Evolutionary conservation across 1,139 yeast species (phyloP), one percentile per base, ranked within the genome.

Genomic region (Trichomonascaceae sp.): DNA sequence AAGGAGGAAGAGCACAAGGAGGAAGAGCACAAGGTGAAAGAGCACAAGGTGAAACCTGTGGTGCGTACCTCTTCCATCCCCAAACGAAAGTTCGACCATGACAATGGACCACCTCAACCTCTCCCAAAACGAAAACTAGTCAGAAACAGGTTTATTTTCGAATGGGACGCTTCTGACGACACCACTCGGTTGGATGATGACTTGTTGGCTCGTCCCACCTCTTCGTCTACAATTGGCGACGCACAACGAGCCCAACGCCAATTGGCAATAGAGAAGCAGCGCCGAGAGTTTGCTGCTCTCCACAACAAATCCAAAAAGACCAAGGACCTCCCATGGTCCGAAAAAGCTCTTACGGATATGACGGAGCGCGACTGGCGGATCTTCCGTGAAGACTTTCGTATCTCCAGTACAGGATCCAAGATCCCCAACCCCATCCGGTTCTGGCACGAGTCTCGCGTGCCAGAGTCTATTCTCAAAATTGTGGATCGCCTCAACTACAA

Each of bases 281-380:
- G 3, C 53, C 64, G 4, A 47, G 54, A 17, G 40, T 33, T 25
- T 48, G 45, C 8, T 56, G 67, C 4, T 47, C 54, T 11, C 46
- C 50, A 18, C 39, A 44, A 27, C 23, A 38, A 34, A 30, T 45
- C 34, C 29, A 52, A 18, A 37, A 37, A 27, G 35, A 31, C 44
- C 20, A 32, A 17, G 54, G 67, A 62, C 20, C 44, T 56, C 9
- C 89, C 76, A 44, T 89, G 97, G 97, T 58, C 72, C 1, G 64
- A 73, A 31, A 89, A 89, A 49, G 52, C 67, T 0, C 52, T 76
- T 2, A 56, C 56, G 0, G 66, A 71, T 30, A 85, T 89, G 98
- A 69, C 71, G 0, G 60, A 66, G 0, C 64, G 96, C 40, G 98
- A 89, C 52, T 89, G 97, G 97, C 65, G 96, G 40, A 78, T 84